Base-by-base conservation (phyloP, 352 stramenopile species). In the Elongisporangium senticosum region DNA sequence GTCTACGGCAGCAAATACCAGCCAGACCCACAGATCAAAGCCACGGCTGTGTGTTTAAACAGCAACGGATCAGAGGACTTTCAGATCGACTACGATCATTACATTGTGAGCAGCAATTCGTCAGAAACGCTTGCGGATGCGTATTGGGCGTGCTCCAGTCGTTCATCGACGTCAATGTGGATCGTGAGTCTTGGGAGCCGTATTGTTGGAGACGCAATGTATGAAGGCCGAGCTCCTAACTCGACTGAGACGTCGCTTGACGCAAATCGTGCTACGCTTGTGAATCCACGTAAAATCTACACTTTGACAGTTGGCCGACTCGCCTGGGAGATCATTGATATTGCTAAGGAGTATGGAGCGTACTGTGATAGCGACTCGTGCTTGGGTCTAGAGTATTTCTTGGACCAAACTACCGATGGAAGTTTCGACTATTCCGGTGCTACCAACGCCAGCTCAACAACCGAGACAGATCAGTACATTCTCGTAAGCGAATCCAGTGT, bases 261-360 rank as follows among this genome's bases (percentile, higher is more conserved):
- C 33, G 1, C 2, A 6, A 43, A 43, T 4, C 33, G 33, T 2
- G 33, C 33, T 6, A 43, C 33, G 10, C 7, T 64, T 19, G 65
- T 72, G 4, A 63, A 51, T 13, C 62, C 81, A 55, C 55, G 55
- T 23, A 84, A 85, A 24, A 22, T 76, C 24, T 72, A 83, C 51
- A 79, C 74, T 3, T 65, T 85, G 22, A 83, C 77, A 0, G 58
- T 85, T 20, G 77, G 71, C 1, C 61, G 65, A 1, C 50, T 87
- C 11, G 60, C 60, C 1, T 87, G 74, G 77, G 56, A 54, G 11
- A 63, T 59, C 13, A 62, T 57, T 37, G 67, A 87, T 55, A 49
- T 87, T 10, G 63, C 77, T 33, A 49, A 14, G 0, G 55, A 67
- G 28, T 83, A 82, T 40, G 70, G 83, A 24, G 72, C 72, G 77